Percentiles rank a stretch among this genome's conserved stretches.
Conservation (phyloP, 371 early-diverging fungal species). For the Rhizomucor miehei region DNA sequence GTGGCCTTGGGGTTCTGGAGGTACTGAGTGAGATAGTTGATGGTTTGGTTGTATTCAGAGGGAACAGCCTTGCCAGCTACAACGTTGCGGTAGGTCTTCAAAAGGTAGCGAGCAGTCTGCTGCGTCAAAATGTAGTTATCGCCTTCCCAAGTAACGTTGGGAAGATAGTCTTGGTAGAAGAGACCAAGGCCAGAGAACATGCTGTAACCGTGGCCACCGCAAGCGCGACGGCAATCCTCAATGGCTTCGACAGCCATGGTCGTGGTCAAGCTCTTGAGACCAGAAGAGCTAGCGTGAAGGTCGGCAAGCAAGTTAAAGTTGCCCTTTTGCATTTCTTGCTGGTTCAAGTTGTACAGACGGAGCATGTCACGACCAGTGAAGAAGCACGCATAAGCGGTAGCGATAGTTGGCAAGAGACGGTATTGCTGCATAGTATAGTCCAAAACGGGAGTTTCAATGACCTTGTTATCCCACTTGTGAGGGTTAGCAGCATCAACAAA, state of each 20-base stretch:
- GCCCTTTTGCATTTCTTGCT: conserved; percentile 53
- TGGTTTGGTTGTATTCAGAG: conserved; percentile 51
- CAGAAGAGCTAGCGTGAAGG: conserved; percentile 83
- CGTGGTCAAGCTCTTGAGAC: conserved; percentile 80
- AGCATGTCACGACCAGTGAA: conserved; percentile 68
- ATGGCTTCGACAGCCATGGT: conserved; percentile 75
- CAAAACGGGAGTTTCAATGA: conserved; percentile 67
- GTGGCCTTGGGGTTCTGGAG: conserved; percentile 50
- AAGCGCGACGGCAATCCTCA: conserved; percentile 72
- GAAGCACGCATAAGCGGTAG: conserved; percentile 70
- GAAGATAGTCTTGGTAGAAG: conserved; percentile 62
- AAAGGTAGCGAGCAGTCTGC: conserved; percentile 69
- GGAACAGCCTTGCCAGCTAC: conserved; percentile 51
- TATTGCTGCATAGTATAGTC: conserved; percentile 78
- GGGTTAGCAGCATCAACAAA: conserved; percentile 49
- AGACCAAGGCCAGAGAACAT: conserved; percentile 74
- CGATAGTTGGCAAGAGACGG: conserved; percentile 71
- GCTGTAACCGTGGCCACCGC: conserved; percentile 85
- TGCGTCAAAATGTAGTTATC: conserved; percentile 79
- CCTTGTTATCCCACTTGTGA: conserved; percentile 30
- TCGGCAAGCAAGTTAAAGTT: conserved; percentile 66
- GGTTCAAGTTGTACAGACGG: conserved; percentile 56
- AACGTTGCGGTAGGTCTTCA: conserved; percentile 56
- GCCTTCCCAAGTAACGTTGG: conserved; percentile 73
- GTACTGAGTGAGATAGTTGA: conserved; percentile 51